Evolutionary conservation across 2,329 filamentous ascomycete genomes (phyloP).

Genomic region (Monascus ruber): DNA sequence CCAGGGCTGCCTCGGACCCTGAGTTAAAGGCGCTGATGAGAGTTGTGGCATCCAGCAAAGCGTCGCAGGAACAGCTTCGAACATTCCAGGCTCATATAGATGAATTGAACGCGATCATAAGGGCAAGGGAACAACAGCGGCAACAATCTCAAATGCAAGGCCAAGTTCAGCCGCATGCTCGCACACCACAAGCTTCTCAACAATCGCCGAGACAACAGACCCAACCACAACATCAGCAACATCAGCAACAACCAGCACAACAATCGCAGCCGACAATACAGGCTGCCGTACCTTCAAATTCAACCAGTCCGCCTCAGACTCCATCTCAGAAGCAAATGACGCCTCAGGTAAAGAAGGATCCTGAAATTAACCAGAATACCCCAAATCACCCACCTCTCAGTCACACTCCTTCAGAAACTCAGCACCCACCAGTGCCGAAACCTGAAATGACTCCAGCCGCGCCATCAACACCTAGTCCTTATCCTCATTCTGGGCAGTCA

Average conservation of each 20-base stretch:
- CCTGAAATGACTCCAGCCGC: slow-evolving; percentile 4
- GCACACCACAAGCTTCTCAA: slow-evolving; percentile 9
- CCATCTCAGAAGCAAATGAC: slow-evolving; percentile 2
- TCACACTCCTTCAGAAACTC: slow-evolving; percentile 2
- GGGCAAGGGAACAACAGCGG: slow-evolving; percentile 31
- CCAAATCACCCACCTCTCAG: slow-evolving; percentile 3
- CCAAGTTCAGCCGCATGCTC: slow-evolving; percentile 7
- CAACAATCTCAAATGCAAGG: slow-evolving; percentile 12
- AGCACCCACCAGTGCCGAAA: slow-evolving; percentile 5
- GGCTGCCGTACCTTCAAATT: slow-evolving; percentile 1
- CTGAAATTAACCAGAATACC: slow-evolving; percentile 3
- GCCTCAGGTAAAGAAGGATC: slow-evolving; percentile 20
- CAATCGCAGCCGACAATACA: slow-evolving; percentile 4
- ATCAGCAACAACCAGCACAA: slow-evolving; percentile 6
- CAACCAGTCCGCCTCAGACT: slow-evolving; percentile 4
- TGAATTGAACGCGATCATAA: slow-evolving; percentile 39
- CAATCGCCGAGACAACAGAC: slow-evolving; percentile 8
- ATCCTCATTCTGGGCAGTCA: slow-evolving; percentile 9
- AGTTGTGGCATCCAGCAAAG: slow-evolving; percentile 39
- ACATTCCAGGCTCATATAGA: slow-evolving; percentile 42
- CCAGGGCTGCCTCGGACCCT: slow-evolving; percentile 37
- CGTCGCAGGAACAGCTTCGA: slow-evolving; percentile 37
- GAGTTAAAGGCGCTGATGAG: slow-evolving; percentile 41
- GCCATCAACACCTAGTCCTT: slow-evolving; percentile 5
- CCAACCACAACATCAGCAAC: slow-evolving; percentile 3